Base-by-base conservation (phyloP, 2,329 filamentous ascomycete genomes). In the Neonectria sp. region DNA sequence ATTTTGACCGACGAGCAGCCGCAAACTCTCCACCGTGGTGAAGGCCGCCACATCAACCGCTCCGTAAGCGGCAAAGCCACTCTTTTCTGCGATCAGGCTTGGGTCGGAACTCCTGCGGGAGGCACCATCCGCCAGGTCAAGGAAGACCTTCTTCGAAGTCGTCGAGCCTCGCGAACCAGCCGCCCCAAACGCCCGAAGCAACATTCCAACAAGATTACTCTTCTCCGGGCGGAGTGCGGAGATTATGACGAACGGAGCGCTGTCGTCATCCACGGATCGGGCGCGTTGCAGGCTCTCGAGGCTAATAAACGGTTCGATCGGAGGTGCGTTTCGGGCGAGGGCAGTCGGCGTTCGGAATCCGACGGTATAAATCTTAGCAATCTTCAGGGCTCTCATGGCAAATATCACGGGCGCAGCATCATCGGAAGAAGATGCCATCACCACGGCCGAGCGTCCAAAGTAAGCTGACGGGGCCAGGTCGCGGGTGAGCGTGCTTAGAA, bases 381-480 rank as follows among this genome's bases (percentile, higher is more conserved):
- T 90, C 60, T 89, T 90, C 31, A 97, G 86, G 45, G 91, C 93
- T 72, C 91, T 91, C 66, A 97, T 84, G 0, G 94, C 94, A 75
- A 93, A 97, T 68, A 97, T 91, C 2, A 91, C 89, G 1, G 93
- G 91, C 2, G 93, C 92, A 5, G 94, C 94, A 72, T 95, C 93
- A 63, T 93, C 90, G 48, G 92, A 88, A 0, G 88, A 90, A 21
- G 89, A 91, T 9, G 93, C 92, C 12, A 97, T 83, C 15, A 97
- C 88, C 51, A 97, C 89, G 3, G 93, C 93, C 4, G 93, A 90
- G 55, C 93, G 90, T 48, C 90, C 91, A 71, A 88, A 89, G 79
- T 95, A 97, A 1, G 94, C 93, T 5, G 93, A 95, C 0, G 94
- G 93, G 0, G 95, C 92, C 72, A 95, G 91, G 74, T 97, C 93